Evolutionary conservation across 1,284 basidiomycete species (phyloP).

Genomic region (Phylloporus sp.): DNA sequence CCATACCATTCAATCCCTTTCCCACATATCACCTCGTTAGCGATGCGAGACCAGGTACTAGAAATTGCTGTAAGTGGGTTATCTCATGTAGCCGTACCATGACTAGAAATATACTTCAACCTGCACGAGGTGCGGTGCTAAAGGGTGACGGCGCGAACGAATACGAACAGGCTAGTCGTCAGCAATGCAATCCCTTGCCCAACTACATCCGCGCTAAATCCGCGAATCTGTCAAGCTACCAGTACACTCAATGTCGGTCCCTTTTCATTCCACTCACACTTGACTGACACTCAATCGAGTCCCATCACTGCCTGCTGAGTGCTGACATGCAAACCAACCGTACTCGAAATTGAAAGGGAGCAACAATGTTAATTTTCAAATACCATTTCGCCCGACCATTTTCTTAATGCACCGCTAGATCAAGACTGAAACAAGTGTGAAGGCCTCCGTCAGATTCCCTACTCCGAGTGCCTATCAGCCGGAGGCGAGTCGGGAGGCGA

Average conservation of each 20-base stretch:
- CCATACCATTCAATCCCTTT: not conserved
- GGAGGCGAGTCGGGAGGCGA: too few species aligned
- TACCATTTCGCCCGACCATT: not conserved
- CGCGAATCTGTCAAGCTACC: not conserved
- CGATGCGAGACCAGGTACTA: not conserved
- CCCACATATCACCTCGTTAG: not conserved
- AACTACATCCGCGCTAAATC: not conserved
- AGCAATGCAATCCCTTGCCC: not conserved
- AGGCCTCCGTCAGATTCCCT: not conserved
- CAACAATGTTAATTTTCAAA: too few species aligned
- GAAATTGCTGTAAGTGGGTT: not conserved
- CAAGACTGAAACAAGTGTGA: not conserved
- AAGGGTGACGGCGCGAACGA: too few species aligned
- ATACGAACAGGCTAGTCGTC: too few species aligned
- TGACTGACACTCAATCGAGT: not conserved
- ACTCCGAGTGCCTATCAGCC: not conserved
- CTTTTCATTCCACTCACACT: not conserved
- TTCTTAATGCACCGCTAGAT: not conserved
- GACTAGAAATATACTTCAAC: too few species aligned
- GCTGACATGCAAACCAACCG: too few species aligned
- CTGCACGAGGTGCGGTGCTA: too few species aligned
- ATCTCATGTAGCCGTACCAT: not conserved
- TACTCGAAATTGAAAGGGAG: too few species aligned
- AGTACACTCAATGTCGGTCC: too few species aligned
- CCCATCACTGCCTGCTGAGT: too few species aligned